phyloP scores from a whole-genome alignment of 2,329 filamentous ascomycete species.

The Fonsecaea nubica region DNA sequence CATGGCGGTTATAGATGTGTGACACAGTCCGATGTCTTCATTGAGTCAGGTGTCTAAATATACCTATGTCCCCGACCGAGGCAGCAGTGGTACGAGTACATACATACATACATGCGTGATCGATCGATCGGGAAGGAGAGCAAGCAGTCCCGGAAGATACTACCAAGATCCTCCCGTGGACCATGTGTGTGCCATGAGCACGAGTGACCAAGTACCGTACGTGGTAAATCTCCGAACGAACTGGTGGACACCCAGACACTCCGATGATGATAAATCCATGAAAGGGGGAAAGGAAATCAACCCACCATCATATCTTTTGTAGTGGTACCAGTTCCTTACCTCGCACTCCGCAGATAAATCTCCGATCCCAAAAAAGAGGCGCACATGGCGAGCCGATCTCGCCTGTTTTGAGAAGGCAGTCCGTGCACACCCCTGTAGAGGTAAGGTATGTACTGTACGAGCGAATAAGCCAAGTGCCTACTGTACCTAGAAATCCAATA shows the following conservation, averaged over 20 bases:
- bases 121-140: neutral
- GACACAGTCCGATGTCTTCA: neutral
- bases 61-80: no score
- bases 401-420: neutral
- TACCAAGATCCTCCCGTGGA: neutral
- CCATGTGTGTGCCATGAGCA: neutral
- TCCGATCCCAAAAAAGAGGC: neutral
- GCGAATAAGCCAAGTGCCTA: no score
- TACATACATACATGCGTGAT: neutral
- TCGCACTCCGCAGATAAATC: conserved; percentile 3
- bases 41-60: neutral
- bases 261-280: neutral
- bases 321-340: neutral
- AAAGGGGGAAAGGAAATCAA: conserved; percentile 16
- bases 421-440: no score
- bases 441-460: no score
- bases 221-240: neutral
- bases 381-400: conserved; percentile 16
- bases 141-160: neutral
- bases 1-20: neutral
- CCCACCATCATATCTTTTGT: neutral
- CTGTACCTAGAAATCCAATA: no score
- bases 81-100: no score
- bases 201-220: neutral
- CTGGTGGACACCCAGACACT: neutral